phyloP scores from a whole-genome alignment of 2,329 filamentous ascomycete genomes.

The Diaporthe caulivora region DNA sequence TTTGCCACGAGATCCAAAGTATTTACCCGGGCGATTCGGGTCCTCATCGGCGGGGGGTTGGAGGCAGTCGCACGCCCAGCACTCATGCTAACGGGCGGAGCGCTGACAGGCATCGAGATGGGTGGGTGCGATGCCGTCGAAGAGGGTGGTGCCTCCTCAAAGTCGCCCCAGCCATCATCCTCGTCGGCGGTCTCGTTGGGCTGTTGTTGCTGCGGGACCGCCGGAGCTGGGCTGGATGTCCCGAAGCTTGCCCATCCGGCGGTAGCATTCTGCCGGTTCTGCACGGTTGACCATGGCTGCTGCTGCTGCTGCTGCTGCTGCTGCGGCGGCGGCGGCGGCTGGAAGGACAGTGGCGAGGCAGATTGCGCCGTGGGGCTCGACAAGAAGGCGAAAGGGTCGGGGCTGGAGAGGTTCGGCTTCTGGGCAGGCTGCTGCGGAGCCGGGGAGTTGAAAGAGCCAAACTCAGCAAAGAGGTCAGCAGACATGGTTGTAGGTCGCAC shows the following conservation, averaged over 20 bases:
- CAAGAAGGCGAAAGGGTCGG: constrained; percentile 51
- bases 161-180: constrained; percentile 77
- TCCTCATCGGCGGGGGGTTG: constrained; percentile 30
- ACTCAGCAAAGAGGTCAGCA: constrained; percentile 74
- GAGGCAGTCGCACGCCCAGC: constrained; percentile 31
- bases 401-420: constrained; percentile 36
- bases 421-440: constrained; percentile 43
- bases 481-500: constrained; percentile 61
- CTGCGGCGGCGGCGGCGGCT: constrained; percentile 34
- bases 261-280: constrained; percentile 39
- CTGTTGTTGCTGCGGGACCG: constrained; percentile 23
- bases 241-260: constrained; percentile 43
- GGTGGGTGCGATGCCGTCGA: constrained; percentile 40
- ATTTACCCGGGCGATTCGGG: constrained; percentile 58
- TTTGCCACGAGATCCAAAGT: constrained; percentile 68
- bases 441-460: constrained; percentile 62
- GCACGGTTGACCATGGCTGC: constrained; percentile 44
- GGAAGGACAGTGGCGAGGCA: constrained; percentile 33
- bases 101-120: constrained; percentile 8
- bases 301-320: not conserved
- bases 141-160: constrained; percentile 66
- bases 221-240: not conserved
- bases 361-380: constrained; percentile 39
- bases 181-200: constrained; percentile 52
- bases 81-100: constrained; percentile 22